phyloP scores from a whole-genome alignment of 306 rosid genomes.

The Malus sieversii region DNA sequence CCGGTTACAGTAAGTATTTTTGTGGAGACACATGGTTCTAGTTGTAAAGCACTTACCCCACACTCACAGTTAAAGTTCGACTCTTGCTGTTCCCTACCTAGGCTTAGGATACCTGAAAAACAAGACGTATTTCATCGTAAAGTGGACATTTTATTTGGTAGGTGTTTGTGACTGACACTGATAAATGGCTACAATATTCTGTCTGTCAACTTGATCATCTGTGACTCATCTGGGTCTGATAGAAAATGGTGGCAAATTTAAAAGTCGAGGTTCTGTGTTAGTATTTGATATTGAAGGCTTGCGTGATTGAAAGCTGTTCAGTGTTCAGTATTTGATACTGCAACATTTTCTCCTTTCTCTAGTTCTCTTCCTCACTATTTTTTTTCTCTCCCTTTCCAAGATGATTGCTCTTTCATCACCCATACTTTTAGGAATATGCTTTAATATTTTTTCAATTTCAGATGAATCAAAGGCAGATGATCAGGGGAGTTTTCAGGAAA shows the following conservation, averaged over 20 bases:
- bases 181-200: neutral
- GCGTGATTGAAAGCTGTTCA: neutral
- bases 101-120: neutral
- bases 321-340: neutral
- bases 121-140: neutral
- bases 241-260: neutral
- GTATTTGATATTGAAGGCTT: neutral
- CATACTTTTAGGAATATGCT: neutral
- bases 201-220: neutral
- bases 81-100: neutral
- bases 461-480: conserved; percentile 69
- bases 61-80: neutral
- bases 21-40: neutral
- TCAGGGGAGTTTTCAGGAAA: conserved; percentile 45
- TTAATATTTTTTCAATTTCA: conserved; percentile 27
- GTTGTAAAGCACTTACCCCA: neutral
- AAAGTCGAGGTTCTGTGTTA: neutral
- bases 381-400: neutral
- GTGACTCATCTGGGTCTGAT: neutral
- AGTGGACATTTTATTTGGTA: neutral
- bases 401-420: neutral
- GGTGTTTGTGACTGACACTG: neutral
- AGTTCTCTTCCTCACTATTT: neutral
- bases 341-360: neutral
- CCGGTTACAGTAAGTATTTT: neutral